Base-by-base conservation (phyloP, 1,139 yeast species). In the Saccharomycopsis phalli region DNA sequence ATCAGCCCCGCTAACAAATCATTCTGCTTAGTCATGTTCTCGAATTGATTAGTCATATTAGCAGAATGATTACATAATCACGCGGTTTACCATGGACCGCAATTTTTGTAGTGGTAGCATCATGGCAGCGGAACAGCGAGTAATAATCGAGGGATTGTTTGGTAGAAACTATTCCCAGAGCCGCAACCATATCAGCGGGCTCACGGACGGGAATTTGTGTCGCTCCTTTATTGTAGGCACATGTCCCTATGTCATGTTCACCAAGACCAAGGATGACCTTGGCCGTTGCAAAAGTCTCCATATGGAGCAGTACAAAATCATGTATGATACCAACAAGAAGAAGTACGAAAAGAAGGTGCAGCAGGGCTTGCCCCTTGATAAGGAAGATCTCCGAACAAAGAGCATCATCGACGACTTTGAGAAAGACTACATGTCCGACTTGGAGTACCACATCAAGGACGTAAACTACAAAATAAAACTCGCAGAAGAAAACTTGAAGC, bases 221-320 rank as follows among this genome's bases (percentile, higher is more conserved):
- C 81, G 82, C 55, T 68, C 84, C 21, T 88, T 79, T 56, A 58
- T 91, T 13, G 86, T 86, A 5, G 95, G 94, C 1, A 72, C 74
- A n/a, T 88, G 97, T 53, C 93, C 95, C 0, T 83, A 82, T 57
- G 95, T 87, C 51, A 58, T 88, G 43, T 81, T 88, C 54, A 71
- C 71, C 13, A 86, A 86, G 4, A 83, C 96, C 13, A 87, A 86
- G 57, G 84, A 82, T 54, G 87, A 82, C 55, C 58, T 83, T 46
- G 95, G 96, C 1, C 69, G 69, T 43, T 88, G 97, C 56, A 86
- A 88, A 1, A 74, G 70, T 50, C 61, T 80, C 19, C 97, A 88
- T 57, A 59, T 77, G 29, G 91, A 84, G 51, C 81, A 81, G 50
- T 77, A 80, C 54, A 81, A 77, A 56, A 57, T 83, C 31, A 80